phyloP scores from a whole-genome alignment of 208 protist genomes.

The Naegleria lovaniensis region DNA sequence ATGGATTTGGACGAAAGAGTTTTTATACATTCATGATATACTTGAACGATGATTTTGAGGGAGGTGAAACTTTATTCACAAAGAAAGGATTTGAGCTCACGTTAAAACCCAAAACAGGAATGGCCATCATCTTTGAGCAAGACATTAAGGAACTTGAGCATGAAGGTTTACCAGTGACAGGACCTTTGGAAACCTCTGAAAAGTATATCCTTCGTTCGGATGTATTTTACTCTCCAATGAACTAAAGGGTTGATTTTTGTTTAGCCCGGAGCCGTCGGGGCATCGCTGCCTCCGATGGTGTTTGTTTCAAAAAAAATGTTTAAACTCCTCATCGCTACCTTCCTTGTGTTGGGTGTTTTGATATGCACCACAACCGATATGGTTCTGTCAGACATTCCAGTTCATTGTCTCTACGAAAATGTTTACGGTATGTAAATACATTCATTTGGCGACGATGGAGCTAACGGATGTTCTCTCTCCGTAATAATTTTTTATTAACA shows the following conservation, averaged over 20 bases:
- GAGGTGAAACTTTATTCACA: not conserved
- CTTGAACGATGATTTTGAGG: conserved; percentile 15
- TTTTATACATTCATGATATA: not conserved
- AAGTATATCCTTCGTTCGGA: not conserved
- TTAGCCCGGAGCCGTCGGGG: too few species aligned
- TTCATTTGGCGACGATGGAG: too few species aligned
- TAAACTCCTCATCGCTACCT: too few species aligned
- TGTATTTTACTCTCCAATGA: not conserved
- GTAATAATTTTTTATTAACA: too few species aligned
- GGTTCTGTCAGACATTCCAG: not conserved
- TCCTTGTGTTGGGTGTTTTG: too few species aligned
- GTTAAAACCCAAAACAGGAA: not conserved
- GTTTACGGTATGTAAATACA: not conserved
- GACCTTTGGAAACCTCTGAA: not conserved
- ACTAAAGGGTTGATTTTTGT: too few species aligned
- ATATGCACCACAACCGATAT: too few species aligned
- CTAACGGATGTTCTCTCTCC: too few species aligned
- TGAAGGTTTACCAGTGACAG: not conserved
- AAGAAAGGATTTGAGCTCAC: not conserved
- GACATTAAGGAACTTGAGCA: not conserved
- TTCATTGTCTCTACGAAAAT: not conserved
- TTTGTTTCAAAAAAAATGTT: too few species aligned
- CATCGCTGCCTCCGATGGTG: too few species aligned
- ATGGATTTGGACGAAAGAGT: not conserved
- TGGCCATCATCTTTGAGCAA: not conserved